Base-by-base conservation (phyloP, 2,329 filamentous ascomycete species). In the Microcyclospora pomicola region DNA sequence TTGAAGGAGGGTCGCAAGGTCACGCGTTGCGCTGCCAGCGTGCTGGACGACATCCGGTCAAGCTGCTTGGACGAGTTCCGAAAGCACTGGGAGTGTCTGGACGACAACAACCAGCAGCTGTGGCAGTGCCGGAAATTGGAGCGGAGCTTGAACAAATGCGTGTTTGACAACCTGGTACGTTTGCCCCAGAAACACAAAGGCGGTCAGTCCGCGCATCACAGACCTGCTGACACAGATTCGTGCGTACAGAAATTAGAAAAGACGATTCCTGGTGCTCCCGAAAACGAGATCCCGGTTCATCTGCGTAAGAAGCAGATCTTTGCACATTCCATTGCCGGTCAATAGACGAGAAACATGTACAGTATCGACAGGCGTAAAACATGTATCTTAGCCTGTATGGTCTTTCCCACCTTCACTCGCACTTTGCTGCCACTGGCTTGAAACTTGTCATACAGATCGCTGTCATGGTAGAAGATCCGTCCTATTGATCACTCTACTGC, bases 31-130 rank as follows among this genome's bases (percentile, higher is more conserved):
- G 91, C 91, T 42, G 80, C 82, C 52, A 93, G 85, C 65, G 91
- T 98, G 84, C 73, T 98, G 60, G 81, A 88, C 56, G 91, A 98
- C 61, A 80, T 98, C 68, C 96, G 95, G 72, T 88, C 84, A 63
- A 77, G 84, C 69, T 98, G 91, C 66, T 69, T 98, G 40, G 72
- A 80, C 45, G 75, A 94, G 64, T 98, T 98, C 72, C 80, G 84
- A 53, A 74, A 75, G 56, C 91, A 98, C 68, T 98, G 87, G 86
- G 72, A 84, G 55, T 98, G 91, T 59, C 73, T 98, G 41, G 91
- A 98, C 58, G 80, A 93, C 68, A 87, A 92, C 69, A 98, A 98
- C 71, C 91, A 98, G 59, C 84, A 94, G 65, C 69, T 96, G 42
- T 98, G 85, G 82, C 85, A 96, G 58, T 98, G 91, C 69, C 77